Base-by-base conservation (phyloP, 352 stramenopile species). In the Globisporangium takayamanum region DNA sequence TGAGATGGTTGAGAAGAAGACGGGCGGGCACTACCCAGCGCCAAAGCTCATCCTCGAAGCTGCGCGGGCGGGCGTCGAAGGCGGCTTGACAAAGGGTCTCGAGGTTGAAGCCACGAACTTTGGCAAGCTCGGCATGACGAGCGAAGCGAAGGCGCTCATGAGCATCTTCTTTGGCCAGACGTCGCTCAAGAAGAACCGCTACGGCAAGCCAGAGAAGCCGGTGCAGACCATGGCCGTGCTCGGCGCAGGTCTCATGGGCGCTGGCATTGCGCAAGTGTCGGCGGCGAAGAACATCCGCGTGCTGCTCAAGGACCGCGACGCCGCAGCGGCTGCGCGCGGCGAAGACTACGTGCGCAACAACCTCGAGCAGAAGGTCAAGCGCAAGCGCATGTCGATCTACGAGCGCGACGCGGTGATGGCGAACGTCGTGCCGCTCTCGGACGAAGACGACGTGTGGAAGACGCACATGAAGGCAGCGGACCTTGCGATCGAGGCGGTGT, bases 101-200 rank as follows among this genome's bases (percentile, higher is more conserved):
- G 91, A 98, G 54, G 87, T 97, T 52, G 97, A 99, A 72, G 80
- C 95, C 5, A 68, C 96, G 54, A 92, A 94, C 64, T 99, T 99
- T 78, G 90, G 89, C 45, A 97, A 98, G 73, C 84, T 99, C 41
- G 95, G 95, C 12, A 95, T 96, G 69, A 99, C 96, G 12, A 81
- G 75, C 47, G 95, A 98, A 67, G 97, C 90, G 20, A 96, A 97
- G 71, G 91, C 92, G 14, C 77, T 99, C 10, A 98, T 98, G 82
- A 97, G 95, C 62, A 96, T 99, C 62, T 99, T 99, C 76, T 97
- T 99, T 68, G 94, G 94, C 26, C 97, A 97, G 76, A 98, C 89
- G n/a, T 78, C 88, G 48, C 84, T 99, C 51, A 99, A 99, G 80
- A 99, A 99, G 76, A 97, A 99, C 74, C 80, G 86, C 20, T 99